Base-by-base conservation (phyloP, 2,329 filamentous ascomycete genomes). In the Aureobasidium uvarum region DNA sequence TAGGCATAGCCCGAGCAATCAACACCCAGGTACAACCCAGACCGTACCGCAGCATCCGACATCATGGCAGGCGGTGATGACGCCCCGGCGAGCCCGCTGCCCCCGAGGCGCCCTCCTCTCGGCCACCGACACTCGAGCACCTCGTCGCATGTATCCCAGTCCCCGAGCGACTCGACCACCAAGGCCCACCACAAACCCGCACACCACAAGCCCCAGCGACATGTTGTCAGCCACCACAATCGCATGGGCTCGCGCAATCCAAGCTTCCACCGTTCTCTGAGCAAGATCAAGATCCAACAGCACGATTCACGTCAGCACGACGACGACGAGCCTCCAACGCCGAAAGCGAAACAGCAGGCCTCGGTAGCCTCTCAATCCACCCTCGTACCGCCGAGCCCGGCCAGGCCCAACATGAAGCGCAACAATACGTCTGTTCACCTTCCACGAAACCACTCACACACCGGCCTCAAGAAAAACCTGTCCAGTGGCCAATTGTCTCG, bases 251-350 rank as follows among this genome's bases (percentile, higher is more conserved):
- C 73, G 68, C 69, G 77, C 65, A 79, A 78, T 65, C 67, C 72
- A 14, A 79, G 77, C 36, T 71, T 73, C 63, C 76, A 77, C 68
- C 79, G 78, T 72, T 77, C 78, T 67, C 74, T 79, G 62, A 77
- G 74, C 73, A 78, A 78, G 65, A 73, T 68, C 70, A 77, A 76
- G 66, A 69, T 71, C 54, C 70, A 71, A 31, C 74, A 73, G 13
- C 31, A 63, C 23, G 63, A 65, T 18, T 38, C 39, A 7, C 50
- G 41, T 23, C 60, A 50, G 20, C 65, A 69, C 23, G 71, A 69
- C 62, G 74, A 75, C 52, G 74, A 65, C 55, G 50, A 50, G 36
- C 59, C 65, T 16, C 50, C 65, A 1, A 66, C 59, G 1, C 65
- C 67, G 6, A 66, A 51, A 25, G 33, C 52, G 14, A 65, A 65